Conservation (phyloP, 805 yeast genomes). For the Saccharomycopsis synnaedendra region DNA sequence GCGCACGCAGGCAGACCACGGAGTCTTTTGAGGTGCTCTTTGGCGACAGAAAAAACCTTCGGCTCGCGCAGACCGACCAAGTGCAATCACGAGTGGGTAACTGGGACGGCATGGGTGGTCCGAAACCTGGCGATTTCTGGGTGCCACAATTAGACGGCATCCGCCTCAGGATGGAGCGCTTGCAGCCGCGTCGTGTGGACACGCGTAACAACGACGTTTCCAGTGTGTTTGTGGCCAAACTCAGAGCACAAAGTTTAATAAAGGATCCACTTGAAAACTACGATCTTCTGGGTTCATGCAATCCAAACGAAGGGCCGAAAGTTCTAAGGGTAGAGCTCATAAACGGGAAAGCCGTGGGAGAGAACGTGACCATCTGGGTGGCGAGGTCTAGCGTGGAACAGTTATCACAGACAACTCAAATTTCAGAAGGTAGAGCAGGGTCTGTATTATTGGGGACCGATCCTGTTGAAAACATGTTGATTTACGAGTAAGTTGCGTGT, state of each 20-base stretch:
- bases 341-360: conserved; percentile 5
- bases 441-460: neutral
- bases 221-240: conserved; percentile 12
- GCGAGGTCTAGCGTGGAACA: neutral
- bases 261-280: neutral
- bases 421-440: neutral
- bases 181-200: conserved; percentile 31
- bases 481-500: neutral
- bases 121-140: conserved; percentile 17
- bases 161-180: conserved; percentile 35
- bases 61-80: conserved; percentile 7
- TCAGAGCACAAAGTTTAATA: neutral
- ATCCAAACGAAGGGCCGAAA: neutral
- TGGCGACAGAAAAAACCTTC: conserved; percentile 15
- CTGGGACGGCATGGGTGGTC: neutral
- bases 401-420: neutral
- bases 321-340: conserved; percentile 11
- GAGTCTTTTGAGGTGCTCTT: conserved; percentile 22
- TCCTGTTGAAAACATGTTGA: conserved; percentile 3
- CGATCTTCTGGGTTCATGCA: conserved; percentile 1
- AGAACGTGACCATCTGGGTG: conserved; percentile 1
- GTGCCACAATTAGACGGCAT: conserved; percentile 31
- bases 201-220: conserved; percentile 25
- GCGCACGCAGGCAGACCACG: conserved; percentile 19
- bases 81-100: neutral